Evolutionary conservation across 2,329 filamentous ascomycete species (phyloP).

Genomic region (Tolypocladium inflatum): DNA sequence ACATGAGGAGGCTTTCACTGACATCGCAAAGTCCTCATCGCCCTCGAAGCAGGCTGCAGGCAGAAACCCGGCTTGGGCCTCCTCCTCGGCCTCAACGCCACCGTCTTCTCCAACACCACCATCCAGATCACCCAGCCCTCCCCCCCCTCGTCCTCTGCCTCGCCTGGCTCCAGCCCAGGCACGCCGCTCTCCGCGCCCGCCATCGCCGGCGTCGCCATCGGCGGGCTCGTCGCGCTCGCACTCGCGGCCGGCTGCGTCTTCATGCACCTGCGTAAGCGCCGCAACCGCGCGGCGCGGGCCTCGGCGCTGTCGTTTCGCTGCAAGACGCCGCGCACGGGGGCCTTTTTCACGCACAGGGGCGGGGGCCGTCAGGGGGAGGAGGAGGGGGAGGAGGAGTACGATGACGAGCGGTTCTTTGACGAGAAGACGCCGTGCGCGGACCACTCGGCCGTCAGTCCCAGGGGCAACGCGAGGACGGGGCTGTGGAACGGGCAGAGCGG

Average conservation of each 20-base stretch:
- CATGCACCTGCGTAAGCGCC: constrained; percentile 36
- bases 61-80: constrained; percentile 31
- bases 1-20: not conserved
- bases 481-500: not conserved
- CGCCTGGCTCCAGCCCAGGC: constrained; percentile 1
- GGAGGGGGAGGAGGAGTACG: constrained; percentile 5
- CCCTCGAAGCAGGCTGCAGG: constrained; percentile 40
- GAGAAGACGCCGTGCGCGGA: not conserved
- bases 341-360: not conserved
- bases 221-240: constrained; percentile 25
- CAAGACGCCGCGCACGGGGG: constrained; percentile 23
- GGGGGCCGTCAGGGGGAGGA: not conserved
- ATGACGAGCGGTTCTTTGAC: not conserved
- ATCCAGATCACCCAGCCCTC: constrained; percentile 24
- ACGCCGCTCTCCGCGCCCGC: constrained; percentile 23
- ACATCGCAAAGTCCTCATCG: constrained; percentile 32
- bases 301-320: constrained; percentile 44
- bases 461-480: not conserved
- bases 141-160: constrained; percentile 12
- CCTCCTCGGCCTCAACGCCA: constrained; percentile 31
- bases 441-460: not conserved
- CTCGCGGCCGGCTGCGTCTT: constrained; percentile 28
- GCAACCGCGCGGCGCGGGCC: constrained; percentile 17
- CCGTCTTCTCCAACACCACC: constrained; percentile 29
- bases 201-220: constrained; percentile 35